Evolutionary conservation across 805 yeast species (phyloP).

Genomic region (Lachancea dasiensis): DNA sequence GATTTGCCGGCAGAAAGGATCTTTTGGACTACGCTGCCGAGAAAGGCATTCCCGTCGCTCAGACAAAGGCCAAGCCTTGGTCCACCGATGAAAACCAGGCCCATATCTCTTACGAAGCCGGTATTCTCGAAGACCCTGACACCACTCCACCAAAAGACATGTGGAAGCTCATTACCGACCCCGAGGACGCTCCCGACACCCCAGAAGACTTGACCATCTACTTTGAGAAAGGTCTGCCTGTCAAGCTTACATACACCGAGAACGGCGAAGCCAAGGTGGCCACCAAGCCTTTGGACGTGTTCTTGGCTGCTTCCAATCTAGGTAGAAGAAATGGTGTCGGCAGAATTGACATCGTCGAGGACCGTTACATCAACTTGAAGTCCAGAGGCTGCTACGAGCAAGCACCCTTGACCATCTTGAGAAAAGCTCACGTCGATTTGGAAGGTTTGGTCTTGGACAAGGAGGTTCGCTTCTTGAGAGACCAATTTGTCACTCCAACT

Average conservation of each 20-base stretch:
- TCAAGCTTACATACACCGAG: conserved; percentile 60
- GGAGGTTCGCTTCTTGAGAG: conserved; percentile 96
- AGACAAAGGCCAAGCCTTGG: conserved; percentile 99
- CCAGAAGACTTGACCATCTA: conserved; percentile 86
- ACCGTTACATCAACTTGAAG: conserved; percentile 97
- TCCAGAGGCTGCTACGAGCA: conserved; percentile 99
- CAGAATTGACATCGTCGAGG: conserved; percentile 97
- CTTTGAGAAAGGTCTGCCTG: conserved; percentile 84
- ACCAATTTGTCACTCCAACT: conserved; percentile 87
- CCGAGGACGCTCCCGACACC: conserved; percentile 85
- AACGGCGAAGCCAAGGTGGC: conserved; percentile 53
- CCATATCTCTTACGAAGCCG: conserved; percentile 98
- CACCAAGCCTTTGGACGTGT: conserved; percentile 87
- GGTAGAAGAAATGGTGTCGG: conserved; percentile 99
- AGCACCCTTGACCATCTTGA: conserved; percentile 92
- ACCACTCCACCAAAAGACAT: conserved; percentile 99
- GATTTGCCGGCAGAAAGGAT: conserved; percentile 98
- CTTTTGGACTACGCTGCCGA: conserved; percentile 87
- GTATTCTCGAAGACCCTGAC: conserved; percentile 97
- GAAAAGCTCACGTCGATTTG: conserved; percentile 90
- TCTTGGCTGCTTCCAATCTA: conserved; percentile 85
- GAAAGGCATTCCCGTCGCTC: conserved; percentile 90
- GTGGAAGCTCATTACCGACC: conserved; percentile 99
- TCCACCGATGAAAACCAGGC: conserved; percentile 99
- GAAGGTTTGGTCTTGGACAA: conserved; percentile 97